Percentiles rank a stretch among this genome's conserved stretches.
Evolutionary conservation across 805 yeast species (phyloP).

Genomic region (Kodamaea laetipori): DNA sequence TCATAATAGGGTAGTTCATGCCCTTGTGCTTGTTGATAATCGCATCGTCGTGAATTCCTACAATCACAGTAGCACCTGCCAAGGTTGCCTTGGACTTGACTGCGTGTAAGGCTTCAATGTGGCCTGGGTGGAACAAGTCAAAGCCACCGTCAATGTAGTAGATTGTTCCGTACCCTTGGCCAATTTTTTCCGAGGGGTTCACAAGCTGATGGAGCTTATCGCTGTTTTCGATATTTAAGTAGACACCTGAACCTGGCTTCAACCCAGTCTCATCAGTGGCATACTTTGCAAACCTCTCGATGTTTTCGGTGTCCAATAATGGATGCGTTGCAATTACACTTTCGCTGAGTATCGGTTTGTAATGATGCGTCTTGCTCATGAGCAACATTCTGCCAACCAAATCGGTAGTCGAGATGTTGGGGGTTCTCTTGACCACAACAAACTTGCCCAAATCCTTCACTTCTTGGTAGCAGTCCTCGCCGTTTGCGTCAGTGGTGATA

Average conservation of each 20-base stretch:
- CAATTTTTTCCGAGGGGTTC: slow-evolving; percentile 28
- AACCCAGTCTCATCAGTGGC: slow-evolving; percentile 67
- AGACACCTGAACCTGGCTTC: slow-evolving; percentile 59
- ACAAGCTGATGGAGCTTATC: slow-evolving; percentile 34
- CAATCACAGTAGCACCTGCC: slow-evolving; percentile 52
- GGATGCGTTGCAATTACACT: slow-evolving; percentile 25
- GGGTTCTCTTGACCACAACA: slow-evolving; percentile 89
- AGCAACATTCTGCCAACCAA: slow-evolving; percentile 85
- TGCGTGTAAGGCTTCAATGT: slow-evolving; percentile 67
- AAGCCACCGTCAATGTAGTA: slow-evolving; percentile 80
- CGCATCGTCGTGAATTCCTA: slow-evolving; percentile 66
- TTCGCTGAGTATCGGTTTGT: slow-evolving; percentile 30
- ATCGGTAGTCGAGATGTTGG: slow-evolving; percentile 93
- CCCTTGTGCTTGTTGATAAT: slow-evolving; percentile 60
- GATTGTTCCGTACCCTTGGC: slow-evolving; percentile 24
- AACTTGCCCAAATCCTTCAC: slow-evolving; percentile 86
- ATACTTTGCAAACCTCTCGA: slow-evolving; percentile 51
- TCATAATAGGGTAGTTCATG: slow-evolving; percentile 80
- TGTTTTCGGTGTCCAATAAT: slow-evolving; percentile 35
- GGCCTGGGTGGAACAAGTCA: slow-evolving; percentile 93
- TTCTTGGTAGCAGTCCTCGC: slow-evolving; percentile 85
- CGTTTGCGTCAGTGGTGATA: slow-evolving; percentile 93
- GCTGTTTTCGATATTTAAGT: slow-evolving; percentile 36
- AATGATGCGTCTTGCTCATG: slow-evolving; percentile 60
- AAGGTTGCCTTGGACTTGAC: slow-evolving; percentile 43